A percentile compares a stretch with the other conserved stretches of the same genome.
Conservation (phyloP, 2,329 filamentous ascomycete species). For the Aureobasidium uvarum region DNA sequence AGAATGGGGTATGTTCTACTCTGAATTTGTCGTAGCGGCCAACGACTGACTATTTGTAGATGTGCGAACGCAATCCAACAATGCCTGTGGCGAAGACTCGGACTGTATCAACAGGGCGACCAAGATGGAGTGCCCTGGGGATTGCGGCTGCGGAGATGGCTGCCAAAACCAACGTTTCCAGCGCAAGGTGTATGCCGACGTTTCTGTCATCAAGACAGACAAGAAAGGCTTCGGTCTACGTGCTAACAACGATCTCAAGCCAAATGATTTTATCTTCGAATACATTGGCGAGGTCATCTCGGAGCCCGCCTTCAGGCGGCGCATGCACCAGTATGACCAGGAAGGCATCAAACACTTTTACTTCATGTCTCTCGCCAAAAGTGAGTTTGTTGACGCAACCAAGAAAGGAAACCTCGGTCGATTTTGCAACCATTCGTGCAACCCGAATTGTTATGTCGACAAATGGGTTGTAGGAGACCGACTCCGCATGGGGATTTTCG, state of each 20-base stretch:
- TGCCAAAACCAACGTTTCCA: constrained; percentile 97
- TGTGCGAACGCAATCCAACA: constrained; percentile 57
- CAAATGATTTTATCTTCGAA: constrained; percentile 93
- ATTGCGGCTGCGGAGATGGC: constrained; percentile 80
- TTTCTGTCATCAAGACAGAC: constrained; percentile 94
- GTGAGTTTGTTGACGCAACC: constrained; percentile 95
- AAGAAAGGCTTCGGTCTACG: constrained; percentile 96
- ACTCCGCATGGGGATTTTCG: constrained; percentile 98
- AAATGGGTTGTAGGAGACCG: constrained; percentile 99
- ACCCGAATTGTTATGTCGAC: constrained; percentile 98
- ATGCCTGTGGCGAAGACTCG: constrained; percentile 91
- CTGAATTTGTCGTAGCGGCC: not conserved
- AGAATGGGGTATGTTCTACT: constrained; percentile 76
- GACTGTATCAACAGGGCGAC: constrained; percentile 98
- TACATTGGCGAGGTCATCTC: constrained; percentile 99
- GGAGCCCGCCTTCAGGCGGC: constrained; percentile 80
- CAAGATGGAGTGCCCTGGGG: constrained; percentile 90
- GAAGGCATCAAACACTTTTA: constrained; percentile 99
- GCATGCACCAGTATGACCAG: constrained; percentile 90
- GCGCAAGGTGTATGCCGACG: constrained; percentile 81
- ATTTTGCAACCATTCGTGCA: constrained; percentile 99
- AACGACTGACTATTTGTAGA: constrained; percentile 45
- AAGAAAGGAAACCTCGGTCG: constrained; percentile 94
- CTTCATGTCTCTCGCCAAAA: constrained; percentile 98
- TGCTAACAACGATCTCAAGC: constrained; percentile 70